Percentiles rank a stretch among this genome's conserved stretches.
Evolutionary conservation across 2,329 filamentous ascomycete species (phyloP).

Genomic region (Colletotrichum gigasporum): DNA sequence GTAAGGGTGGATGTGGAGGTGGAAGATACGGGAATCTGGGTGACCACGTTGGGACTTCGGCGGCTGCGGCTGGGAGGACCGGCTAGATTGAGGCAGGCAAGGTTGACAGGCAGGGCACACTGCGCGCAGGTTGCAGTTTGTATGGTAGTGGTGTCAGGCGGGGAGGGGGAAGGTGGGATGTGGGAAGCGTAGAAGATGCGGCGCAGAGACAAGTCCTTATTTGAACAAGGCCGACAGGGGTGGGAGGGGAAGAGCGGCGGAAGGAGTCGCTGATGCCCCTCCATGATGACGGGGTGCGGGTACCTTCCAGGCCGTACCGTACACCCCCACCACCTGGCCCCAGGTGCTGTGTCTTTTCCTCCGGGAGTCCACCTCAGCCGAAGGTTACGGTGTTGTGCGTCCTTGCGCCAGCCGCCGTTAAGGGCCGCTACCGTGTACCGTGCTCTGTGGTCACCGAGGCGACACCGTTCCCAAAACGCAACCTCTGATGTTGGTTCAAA

Average conservation of each 20-base stretch:
- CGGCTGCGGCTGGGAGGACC: not conserved
- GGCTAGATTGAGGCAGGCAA: not conserved
- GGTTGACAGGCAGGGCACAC: not conserved
- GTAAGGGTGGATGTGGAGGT: not conserved
- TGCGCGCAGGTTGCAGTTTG: not conserved
- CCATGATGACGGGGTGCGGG: constrained; percentile 28
- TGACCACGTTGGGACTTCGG: not conserved
- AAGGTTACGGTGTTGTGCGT: constrained; percentile 3
- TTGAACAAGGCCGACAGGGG: constrained; percentile 27
- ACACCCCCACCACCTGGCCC: not conserved
- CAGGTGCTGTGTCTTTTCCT: not conserved
- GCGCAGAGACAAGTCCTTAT: constrained; percentile 28
- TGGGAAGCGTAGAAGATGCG: constrained; percentile 31
- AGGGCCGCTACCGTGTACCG: constrained; percentile 8
- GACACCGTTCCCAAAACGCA: constrained; percentile 16
- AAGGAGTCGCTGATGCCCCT: constrained; percentile 15
- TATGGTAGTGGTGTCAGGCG: constrained; percentile 21
- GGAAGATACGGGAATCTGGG: not conserved
- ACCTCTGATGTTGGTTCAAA: constrained; percentile 26
- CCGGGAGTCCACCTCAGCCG: not conserved
- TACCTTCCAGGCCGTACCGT: constrained; percentile 11
- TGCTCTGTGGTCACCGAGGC: constrained; percentile 30
- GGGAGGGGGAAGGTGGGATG: constrained; percentile 17
- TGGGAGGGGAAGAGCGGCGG: not conserved
- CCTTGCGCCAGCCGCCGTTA: constrained; percentile 11